phyloP scores from a whole-genome alignment of 2,329 filamentous ascomycete species.

The Trichoderma sp. region DNA sequence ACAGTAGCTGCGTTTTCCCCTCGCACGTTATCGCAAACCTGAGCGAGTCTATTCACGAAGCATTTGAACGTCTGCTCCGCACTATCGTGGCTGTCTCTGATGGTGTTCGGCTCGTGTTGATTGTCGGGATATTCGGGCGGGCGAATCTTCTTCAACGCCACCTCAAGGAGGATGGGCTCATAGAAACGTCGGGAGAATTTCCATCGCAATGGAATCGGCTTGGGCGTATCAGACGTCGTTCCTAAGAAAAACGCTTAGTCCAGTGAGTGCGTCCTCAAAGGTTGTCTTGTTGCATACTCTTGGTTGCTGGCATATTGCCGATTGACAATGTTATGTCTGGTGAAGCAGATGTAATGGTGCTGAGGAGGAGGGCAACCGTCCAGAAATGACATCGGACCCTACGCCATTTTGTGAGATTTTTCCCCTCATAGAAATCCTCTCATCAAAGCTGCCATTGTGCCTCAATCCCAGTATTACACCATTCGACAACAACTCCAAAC shows the following conservation, averaged over 20 bases:
- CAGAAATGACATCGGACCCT: too few species aligned
- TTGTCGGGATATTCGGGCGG: background rate
- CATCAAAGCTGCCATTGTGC: background rate
- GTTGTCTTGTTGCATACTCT: background rate
- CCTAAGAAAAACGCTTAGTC: background rate
- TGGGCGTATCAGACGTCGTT: background rate
- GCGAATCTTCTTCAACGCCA: constrained; percentile 33
- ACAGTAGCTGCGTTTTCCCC: constrained; percentile 36
- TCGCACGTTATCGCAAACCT: constrained; percentile 38
- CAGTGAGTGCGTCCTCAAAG: too few species aligned
- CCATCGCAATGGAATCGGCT: constrained; percentile 21
- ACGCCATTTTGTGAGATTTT: background rate
- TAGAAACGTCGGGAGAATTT: constrained; percentile 37
- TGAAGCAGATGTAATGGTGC: background rate
- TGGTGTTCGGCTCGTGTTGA: constrained; percentile 7
- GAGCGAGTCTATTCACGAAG: constrained; percentile 40
- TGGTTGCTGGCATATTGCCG: background rate
- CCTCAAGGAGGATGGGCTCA: constrained; percentile 36
- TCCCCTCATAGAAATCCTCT: background rate
- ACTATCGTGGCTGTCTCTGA: constrained; percentile 17
- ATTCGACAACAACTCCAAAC: background rate
- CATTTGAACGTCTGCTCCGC: constrained; percentile 34
- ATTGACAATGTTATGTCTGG: too few species aligned
- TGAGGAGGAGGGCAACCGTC: too few species aligned
- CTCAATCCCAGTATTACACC: background rate